These are phyloP conservation scores for Lichtheimia ornata DNA, from an alignment of 371 early-diverging fungal genomes.

Conservation along the genomic window DNA sequence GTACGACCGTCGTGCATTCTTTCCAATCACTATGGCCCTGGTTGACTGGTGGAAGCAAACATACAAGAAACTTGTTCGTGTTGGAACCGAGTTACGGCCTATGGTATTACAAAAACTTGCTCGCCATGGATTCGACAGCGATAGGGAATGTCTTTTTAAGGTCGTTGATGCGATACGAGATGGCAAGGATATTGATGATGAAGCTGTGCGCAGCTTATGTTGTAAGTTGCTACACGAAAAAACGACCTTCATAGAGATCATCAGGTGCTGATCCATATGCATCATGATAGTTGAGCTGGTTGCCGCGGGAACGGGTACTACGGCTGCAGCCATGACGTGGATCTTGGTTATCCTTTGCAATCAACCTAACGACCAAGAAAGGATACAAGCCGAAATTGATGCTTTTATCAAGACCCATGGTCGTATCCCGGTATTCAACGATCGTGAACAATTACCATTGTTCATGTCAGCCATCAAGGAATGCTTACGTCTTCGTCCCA, in stretches of 20 bases:
- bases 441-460: conserved; percentile 16
- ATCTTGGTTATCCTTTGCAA: conserved; percentile 10
- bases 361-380: conserved; percentile 19
- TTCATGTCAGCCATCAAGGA: conserved; percentile 17
- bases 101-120: not conserved
- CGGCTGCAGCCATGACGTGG: conserved; percentile 15
- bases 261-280: not conserved
- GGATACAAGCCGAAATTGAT: conserved; percentile 15
- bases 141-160: not conserved
- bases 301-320: conserved; percentile 19
- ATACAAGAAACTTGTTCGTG: not conserved
- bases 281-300: conserved; percentile 11
- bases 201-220: not conserved
- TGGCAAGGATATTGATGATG: not conserved
- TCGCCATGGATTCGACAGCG: not conserved
- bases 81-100: not conserved
- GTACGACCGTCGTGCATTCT: not conserved
- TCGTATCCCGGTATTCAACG: conserved; percentile 15
- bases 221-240: not conserved
- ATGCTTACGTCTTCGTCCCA: conserved; percentile 18
- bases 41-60: not conserved
- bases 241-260: too few relatives aligned
- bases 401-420: conserved; percentile 13
- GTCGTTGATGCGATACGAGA: not conserved
- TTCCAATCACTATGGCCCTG: not conserved